A percentile compares a stretch with the other conserved stretches of the same genome.
Conservation (phyloP, 257 asterid species). For the Solanum bulbocastanum region DNA sequence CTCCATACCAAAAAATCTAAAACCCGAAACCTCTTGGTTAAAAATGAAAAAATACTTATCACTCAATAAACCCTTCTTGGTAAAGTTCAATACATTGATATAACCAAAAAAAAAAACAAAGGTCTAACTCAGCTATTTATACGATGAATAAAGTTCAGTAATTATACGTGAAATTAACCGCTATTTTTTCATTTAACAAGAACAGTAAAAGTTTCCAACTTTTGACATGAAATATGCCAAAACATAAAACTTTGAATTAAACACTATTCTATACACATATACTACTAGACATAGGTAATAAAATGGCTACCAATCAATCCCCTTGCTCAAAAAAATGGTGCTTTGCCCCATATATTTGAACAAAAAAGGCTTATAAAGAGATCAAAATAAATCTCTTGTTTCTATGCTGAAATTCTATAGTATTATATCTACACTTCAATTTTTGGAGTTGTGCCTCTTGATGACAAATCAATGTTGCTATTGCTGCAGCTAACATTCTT, state of each 20-base stretch:
- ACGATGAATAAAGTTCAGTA: background rate
- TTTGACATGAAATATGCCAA: background rate
- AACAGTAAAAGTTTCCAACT: background rate
- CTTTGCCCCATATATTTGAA: background rate
- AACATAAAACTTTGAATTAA: background rate
- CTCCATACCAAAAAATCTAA: too few relatives aligned
- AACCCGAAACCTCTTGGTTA: too few relatives aligned
- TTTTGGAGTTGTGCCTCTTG: conserved; percentile 35
- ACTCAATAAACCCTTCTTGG: too few relatives aligned
- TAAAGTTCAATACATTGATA: too few relatives aligned
- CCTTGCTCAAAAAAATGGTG: background rate
- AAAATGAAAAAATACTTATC: too few relatives aligned
- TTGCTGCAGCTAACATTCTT: conserved; percentile 2
- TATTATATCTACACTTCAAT: conserved; percentile 30
- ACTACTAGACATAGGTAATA: background rate
- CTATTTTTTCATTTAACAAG: background rate
- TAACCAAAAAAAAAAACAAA: too few relatives aligned
- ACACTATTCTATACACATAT: background rate
- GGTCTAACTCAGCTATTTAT: too few relatives aligned
- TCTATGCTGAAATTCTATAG: background rate
- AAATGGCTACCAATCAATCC: background rate
- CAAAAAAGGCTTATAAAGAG: background rate
- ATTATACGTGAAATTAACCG: too few relatives aligned
- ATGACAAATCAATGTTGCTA: conserved; percentile 3
- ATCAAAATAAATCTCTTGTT: background rate